Conservation (phyloP, 352 stramenopile genomes). For the Phytophthora ohioensis region DNA sequence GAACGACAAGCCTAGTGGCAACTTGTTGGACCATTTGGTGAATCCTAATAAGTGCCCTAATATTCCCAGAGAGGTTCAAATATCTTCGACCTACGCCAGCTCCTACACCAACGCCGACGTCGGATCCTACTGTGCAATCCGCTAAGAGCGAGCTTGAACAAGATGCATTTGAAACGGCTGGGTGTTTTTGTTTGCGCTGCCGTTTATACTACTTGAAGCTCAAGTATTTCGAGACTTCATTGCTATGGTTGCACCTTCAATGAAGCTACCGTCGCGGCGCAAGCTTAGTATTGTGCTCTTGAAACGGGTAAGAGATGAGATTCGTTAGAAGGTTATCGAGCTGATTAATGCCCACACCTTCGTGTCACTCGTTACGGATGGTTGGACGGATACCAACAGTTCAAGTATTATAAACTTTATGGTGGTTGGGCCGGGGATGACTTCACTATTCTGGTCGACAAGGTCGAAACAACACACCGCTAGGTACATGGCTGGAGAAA, state of each 20-base stretch:
- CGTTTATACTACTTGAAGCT: constrained; percentile 14
- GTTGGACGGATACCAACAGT: too few species aligned
- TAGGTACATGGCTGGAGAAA: not conserved
- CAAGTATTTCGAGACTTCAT: constrained; percentile 19
- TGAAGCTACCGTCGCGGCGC: constrained; percentile 1
- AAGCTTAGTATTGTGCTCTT: constrained; percentile 12
- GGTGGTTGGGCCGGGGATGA: too few species aligned
- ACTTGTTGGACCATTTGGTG: not conserved
- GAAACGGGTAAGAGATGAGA: not conserved
- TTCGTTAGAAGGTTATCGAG: not conserved
- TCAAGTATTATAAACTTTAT: too few species aligned
- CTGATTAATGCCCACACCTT: not conserved
- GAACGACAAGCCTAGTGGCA: not conserved
- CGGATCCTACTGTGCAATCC: not conserved
- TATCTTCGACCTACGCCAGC: constrained; percentile 2
- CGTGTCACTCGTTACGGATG: too few species aligned
- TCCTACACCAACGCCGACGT: not conserved
- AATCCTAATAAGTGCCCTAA: not conserved
- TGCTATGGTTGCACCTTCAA: not conserved
- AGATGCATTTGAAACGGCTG: constrained; percentile 15
- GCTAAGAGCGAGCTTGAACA: not conserved
- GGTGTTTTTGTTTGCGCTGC: constrained; percentile 10
- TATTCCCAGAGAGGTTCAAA: not conserved
- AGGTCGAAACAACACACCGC: too few species aligned
- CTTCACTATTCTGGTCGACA: too few species aligned